Evolutionary conservation across 306 rosid species (phyloP).

Genomic region (Datisca glomerata): DNA sequence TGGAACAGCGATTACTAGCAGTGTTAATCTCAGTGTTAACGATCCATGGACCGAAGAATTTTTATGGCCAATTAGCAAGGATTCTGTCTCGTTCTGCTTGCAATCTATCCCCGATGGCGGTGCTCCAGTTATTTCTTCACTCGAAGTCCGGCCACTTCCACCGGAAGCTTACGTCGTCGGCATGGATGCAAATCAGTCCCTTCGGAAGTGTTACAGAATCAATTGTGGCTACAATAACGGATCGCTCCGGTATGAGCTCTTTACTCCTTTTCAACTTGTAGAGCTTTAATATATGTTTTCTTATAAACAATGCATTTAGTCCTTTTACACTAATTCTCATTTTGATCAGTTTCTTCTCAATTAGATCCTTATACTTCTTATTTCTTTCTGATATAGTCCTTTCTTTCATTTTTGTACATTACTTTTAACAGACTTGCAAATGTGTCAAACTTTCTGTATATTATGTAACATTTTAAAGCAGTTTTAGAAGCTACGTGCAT

Average conservation of each 20-base stretch:
- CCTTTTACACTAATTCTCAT: too few species aligned
- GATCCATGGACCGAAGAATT: slow-evolving; percentile 84
- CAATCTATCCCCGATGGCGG: slow-evolving; percentile 39
- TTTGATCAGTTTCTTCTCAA: too few species aligned
- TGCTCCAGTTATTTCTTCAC: slow-evolving; percentile 59
- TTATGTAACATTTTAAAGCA: too few species aligned
- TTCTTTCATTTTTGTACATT: too few species aligned
- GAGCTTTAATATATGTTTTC: too few species aligned
- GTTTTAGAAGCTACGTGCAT: too few species aligned
- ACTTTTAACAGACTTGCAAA: too few species aligned
- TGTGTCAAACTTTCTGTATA: too few species aligned
- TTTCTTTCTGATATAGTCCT: too few species aligned
- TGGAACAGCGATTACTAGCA: slow-evolving; percentile 60
- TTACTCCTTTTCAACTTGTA: too few species aligned
- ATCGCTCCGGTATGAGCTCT: slow-evolving; percentile 51
- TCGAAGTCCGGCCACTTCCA: slow-evolving; percentile 80
- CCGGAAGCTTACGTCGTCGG: slow-evolving; percentile 55
- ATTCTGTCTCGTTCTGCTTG: slow-evolving; percentile 45
- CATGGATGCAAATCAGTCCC: slow-evolving; percentile 34
- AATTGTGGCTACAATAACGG: slow-evolving; percentile 63
- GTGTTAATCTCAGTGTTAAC: slow-evolving; percentile 31
- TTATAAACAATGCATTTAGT: too few species aligned
- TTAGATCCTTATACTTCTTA: too few species aligned
- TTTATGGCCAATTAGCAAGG: slow-evolving; percentile 55
- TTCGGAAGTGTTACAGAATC: slow-evolving; percentile 55